These are phyloP conservation scores for Pichia exigua DNA, from an alignment of 805 yeast genomes.

Conservation along the genomic window DNA sequence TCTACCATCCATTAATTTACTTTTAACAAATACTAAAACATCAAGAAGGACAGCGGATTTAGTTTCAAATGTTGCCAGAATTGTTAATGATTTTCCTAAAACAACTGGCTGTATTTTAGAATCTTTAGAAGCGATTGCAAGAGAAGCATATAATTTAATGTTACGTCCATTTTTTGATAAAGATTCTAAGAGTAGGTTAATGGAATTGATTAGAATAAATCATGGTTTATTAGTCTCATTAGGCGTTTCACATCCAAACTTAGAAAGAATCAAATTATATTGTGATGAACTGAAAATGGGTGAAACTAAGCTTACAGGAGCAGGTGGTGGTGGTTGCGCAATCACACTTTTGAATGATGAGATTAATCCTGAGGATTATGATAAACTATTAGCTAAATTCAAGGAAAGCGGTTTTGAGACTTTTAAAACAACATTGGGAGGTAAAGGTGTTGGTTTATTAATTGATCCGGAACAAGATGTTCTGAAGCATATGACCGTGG, in stretches of 20 bases:
- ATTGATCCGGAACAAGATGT: slow-evolving; percentile 10
- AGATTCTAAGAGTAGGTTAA: slow-evolving; percentile 35
- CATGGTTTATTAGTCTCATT: slow-evolving; percentile 81
- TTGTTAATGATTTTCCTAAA: slow-evolving; percentile 45
- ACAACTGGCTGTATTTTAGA: slow-evolving; percentile 54
- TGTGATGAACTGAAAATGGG: slow-evolving; percentile 64
- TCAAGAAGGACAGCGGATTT: slow-evolving; percentile 82
- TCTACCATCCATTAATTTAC: slow-evolving; percentile 65
- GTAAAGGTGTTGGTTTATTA: slow-evolving; percentile 72
- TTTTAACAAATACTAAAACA: slow-evolving; percentile 78
- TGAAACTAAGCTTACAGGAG: slow-evolving; percentile 91
- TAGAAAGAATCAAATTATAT: slow-evolving; percentile 65
- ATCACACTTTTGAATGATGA: slow-evolving; percentile 64
- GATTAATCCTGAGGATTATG: slow-evolving; percentile 25
- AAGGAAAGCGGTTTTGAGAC: slow-evolving; percentile 54
- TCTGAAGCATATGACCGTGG: slow-evolving; percentile 20
- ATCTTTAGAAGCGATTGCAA: slow-evolving; percentile 68
- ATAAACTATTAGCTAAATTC: slow-evolving; percentile 32
- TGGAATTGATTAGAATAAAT: slow-evolving; percentile 66
- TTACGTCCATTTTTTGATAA: slow-evolving; percentile 40
- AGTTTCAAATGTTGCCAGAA: slow-evolving; percentile 65
- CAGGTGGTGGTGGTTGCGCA: slow-evolving; percentile 99
- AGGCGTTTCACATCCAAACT: slow-evolving; percentile 90
- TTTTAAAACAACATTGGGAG: slow-evolving; percentile 78
- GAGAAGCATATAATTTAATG: slow-evolving; percentile 64